These are phyloP conservation scores for Magnusiomyces sp. DNA, from an alignment of 1,139 yeast species.

Conservation along the genomic window DNA sequence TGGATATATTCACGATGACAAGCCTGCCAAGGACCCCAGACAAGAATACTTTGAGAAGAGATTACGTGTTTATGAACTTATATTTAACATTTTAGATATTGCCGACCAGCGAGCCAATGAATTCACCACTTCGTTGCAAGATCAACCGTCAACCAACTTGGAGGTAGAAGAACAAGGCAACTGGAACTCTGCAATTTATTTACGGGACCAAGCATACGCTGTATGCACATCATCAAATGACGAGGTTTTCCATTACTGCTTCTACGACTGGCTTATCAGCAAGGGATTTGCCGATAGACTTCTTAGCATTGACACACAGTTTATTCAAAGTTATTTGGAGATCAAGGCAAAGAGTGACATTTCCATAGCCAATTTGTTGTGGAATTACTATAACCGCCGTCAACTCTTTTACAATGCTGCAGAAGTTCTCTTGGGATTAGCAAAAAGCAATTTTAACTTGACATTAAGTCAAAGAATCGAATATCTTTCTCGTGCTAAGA, in stretches of 20 bases:
- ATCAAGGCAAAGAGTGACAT: slow-evolving; percentile 62
- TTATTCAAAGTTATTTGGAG: slow-evolving; percentile 65
- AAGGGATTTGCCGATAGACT: slow-evolving; percentile 73
- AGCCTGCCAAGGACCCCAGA: slow-evolving; percentile 41
- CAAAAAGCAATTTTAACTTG: slow-evolving; percentile 59
- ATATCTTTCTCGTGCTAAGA: slow-evolving; percentile 83
- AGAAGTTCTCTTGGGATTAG: slow-evolving; percentile 61
- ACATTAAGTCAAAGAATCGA: slow-evolving; percentile 71
- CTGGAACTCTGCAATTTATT: slow-evolving; percentile 7
- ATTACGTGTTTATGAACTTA: slow-evolving; percentile 54
- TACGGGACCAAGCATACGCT: slow-evolving; percentile 65
- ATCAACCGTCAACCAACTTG: background rate
- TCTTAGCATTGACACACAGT: slow-evolving; percentile 74
- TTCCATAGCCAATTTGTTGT: slow-evolving; percentile 69
- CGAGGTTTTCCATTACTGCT: slow-evolving; percentile 76
- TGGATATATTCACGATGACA: slow-evolving; percentile 46
- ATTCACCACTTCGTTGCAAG: slow-evolving; percentile 19
- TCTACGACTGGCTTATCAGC: slow-evolving; percentile 85
- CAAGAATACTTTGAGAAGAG: slow-evolving; percentile 41
- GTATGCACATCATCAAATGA: slow-evolving; percentile 70
- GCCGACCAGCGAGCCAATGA: slow-evolving; percentile 61
- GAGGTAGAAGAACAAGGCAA: background rate
- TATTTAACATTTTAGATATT: slow-evolving; percentile 64
- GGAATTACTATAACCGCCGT: slow-evolving; percentile 83
- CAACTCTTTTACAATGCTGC: slow-evolving; percentile 80